These are phyloP conservation scores for Linnemannia zychae DNA, from an alignment of 192 early-diverging fungal genomes.

Conservation along the genomic window DNA sequence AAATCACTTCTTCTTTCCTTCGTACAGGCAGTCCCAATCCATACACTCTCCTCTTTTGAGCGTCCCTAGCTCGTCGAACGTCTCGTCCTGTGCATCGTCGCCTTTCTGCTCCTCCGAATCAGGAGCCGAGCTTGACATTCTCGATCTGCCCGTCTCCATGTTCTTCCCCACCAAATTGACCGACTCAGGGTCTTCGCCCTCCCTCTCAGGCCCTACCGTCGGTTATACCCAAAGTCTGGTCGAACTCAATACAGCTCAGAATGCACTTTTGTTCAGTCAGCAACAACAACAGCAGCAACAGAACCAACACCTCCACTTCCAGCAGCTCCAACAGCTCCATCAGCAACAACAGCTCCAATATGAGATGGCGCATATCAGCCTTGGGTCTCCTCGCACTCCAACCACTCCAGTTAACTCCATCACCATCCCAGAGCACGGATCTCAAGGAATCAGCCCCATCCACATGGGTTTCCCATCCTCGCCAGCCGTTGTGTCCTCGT, in stretches of 20 bases:
- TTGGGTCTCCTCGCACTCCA: constrained; percentile 21
- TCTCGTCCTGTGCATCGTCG: constrained; percentile 31
- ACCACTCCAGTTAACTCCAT: constrained; percentile 10
- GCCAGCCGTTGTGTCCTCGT: not conserved
- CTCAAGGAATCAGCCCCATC: not conserved
- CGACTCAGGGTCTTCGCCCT: constrained; percentile 10
- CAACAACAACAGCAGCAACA: constrained; percentile 30
- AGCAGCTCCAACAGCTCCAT: constrained; percentile 20
- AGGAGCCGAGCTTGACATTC: constrained; percentile 31
- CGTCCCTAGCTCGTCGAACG: not conserved
- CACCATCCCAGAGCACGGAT: not conserved
- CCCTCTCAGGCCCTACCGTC: not conserved
- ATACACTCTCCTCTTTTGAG: constrained; percentile 21
- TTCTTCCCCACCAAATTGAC: constrained; percentile 30
- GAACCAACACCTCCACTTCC: constrained; percentile 15
- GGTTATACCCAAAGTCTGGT: constrained; percentile 20
- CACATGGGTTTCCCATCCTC: not conserved
- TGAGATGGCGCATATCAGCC: constrained; percentile 34
- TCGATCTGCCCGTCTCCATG: constrained; percentile 51
- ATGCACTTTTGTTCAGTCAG: constrained; percentile 19
- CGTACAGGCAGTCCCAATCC: constrained; percentile 13
- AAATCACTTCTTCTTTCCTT: not conserved
- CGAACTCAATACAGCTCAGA: constrained; percentile 2
- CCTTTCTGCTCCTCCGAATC: constrained; percentile 31
- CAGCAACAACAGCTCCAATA: constrained; percentile 38